phyloP scores from a whole-genome alignment of 148 eudicot species.

The Salicornia ramosissima region DNA sequence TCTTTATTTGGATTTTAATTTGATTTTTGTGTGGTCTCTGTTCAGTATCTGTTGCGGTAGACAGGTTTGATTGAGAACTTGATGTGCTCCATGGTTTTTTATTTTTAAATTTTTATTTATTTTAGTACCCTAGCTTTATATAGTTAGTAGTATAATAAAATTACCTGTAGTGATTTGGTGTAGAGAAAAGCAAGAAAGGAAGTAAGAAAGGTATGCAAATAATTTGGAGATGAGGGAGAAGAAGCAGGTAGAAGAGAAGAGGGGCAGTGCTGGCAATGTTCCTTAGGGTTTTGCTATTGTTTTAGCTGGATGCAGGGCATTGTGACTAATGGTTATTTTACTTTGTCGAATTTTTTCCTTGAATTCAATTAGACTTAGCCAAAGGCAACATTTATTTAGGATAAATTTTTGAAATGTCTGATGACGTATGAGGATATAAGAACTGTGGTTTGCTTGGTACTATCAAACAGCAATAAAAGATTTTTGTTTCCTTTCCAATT shows the following conservation, averaged over 20 bases:
- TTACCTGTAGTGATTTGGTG: not conserved
- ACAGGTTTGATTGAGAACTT: not conserved
- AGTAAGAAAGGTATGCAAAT: not conserved
- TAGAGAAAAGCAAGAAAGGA: not conserved
- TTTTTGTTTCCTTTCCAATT: too few species aligned
- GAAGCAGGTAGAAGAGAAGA: not conserved
- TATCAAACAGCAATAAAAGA: too few species aligned
- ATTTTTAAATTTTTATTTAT: too few species aligned
- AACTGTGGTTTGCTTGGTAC: not conserved
- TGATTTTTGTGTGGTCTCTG: not conserved
- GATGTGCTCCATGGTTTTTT: too few species aligned
- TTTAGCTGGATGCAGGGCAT: too few species aligned
- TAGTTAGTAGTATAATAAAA: not conserved
- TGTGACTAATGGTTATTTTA: too few species aligned
- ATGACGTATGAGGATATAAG: not conserved
- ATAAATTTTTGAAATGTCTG: not conserved
- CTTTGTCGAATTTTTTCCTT: not conserved
- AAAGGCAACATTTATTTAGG: not conserved
- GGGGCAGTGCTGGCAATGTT: not conserved
- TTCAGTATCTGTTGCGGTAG: not conserved
- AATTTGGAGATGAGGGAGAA: not conserved
- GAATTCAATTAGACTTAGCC: not conserved
- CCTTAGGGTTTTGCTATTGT: not conserved
- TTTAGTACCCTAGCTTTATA: not conserved
- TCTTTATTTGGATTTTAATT: not conserved